phyloP scores from a whole-genome alignment of 306 rosid species.

The Echinosophora koreensis region DNA sequence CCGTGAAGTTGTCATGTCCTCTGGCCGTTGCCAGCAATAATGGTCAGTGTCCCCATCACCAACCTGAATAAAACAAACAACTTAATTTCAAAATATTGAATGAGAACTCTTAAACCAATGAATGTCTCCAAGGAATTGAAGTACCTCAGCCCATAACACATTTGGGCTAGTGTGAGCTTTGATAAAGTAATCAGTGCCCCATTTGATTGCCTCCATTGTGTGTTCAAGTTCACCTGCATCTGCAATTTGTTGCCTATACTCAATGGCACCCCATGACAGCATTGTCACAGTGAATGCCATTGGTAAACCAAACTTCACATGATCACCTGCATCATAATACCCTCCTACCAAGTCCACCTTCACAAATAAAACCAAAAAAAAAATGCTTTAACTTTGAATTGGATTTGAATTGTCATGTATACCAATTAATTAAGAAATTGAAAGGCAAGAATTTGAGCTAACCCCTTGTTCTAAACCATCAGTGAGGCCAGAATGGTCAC shows the following conservation, averaged over 20 bases:
- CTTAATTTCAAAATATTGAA: not conserved
- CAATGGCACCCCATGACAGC: conserved; percentile 93
- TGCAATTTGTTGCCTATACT: conserved; percentile 68
- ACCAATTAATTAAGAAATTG: not conserved
- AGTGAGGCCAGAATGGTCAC: conserved; percentile 96
- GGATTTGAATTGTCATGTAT: not conserved
- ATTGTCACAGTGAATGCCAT: conserved; percentile 98
- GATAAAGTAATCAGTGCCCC: conserved; percentile 98
- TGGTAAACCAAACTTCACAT: conserved; percentile 95
- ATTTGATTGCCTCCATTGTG: conserved; percentile 90
- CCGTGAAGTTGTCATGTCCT: conserved; percentile 98
- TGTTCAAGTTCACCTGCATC: conserved; percentile 84
- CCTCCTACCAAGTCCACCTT: conserved; percentile 98
- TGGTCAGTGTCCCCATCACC: conserved; percentile 99
- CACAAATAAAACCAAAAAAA: not conserved
- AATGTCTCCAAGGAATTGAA: not conserved
- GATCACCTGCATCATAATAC: conserved; percentile 97
- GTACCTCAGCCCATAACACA: conserved; percentile 97
- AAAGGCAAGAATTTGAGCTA: conserved; percentile 32
- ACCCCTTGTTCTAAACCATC: conserved; percentile 97
- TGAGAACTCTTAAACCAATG: not conserved
- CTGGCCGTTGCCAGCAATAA: conserved; percentile 97
- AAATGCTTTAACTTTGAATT: not conserved
- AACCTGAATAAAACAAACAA: conserved; percentile 57
- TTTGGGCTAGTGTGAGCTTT: conserved; percentile 94